phyloP scores from a whole-genome alignment of 306 rosid genomes.

The Glycine tomentella region DNA sequence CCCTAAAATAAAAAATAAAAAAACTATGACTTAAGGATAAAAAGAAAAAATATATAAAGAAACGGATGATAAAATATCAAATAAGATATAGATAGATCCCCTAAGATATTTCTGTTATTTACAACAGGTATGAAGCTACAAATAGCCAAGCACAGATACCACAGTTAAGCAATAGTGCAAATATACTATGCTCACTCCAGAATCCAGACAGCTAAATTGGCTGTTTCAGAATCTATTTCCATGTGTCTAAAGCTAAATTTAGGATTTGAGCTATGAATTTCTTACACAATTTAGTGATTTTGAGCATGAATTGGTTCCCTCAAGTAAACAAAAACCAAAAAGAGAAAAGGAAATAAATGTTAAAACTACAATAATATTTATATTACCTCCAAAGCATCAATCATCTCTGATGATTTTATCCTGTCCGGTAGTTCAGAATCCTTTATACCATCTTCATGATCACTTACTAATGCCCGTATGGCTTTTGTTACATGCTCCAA shows the following conservation, averaged over 20 bases:
- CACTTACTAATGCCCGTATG: slow-evolving; percentile 67
- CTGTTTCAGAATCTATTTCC: slow-evolving; percentile 36
- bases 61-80: too few species aligned
- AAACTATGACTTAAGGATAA: too few species aligned
- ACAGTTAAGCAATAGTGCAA: slow-evolving; percentile 5
- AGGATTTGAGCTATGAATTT: slow-evolving; percentile 35
- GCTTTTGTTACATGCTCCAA: slow-evolving; percentile 85
- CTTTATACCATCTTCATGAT: slow-evolving; percentile 74
- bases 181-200: not conserved
- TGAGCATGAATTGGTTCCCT: slow-evolving; percentile 17
- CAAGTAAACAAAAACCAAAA: not conserved
- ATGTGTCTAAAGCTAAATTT: slow-evolving; percentile 14
- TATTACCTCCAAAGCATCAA: slow-evolving; percentile 90
- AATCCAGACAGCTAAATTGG: slow-evolving; percentile 4
- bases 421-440: slow-evolving; percentile 61
- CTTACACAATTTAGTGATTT: slow-evolving; percentile 19
- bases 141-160: not conserved
- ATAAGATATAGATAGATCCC: too few species aligned
- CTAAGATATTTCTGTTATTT: too few species aligned
- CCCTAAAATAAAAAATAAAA: too few species aligned
- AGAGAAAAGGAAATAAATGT: slow-evolving; percentile 27
- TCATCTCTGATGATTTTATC: slow-evolving; percentile 67
- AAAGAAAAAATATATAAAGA: too few species aligned
- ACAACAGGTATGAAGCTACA: not conserved
- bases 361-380: slow-evolving; percentile 40